Base-by-base conservation (phyloP, 148 eudicot species). In the Vaccinium corymbosum region DNA sequence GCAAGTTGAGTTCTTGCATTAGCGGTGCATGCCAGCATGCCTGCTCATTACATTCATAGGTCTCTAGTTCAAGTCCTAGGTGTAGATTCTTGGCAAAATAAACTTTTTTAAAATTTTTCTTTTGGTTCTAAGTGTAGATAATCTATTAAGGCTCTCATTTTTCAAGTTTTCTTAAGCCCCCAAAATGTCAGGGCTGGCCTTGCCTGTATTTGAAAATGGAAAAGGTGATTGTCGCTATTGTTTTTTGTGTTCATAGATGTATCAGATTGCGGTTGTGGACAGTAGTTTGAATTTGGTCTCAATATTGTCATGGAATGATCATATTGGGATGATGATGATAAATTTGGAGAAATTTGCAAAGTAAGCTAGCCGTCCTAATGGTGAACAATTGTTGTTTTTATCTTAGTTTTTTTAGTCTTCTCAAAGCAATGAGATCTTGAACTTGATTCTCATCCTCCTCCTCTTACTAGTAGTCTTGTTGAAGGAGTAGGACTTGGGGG, bases 381-480 rank as follows among this genome's bases (percentile, higher is more conserved):
- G 42, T 4, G 15, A 50, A 22, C 29, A 1, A 76, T 49, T 76
- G 7, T 17, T 75, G 48, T 75, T 46, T 12, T 48, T 22, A 20
- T 49, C n/a, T 76, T 49, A 17, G 20, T n/a, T 76, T 76, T 48
- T 50, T 57, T 11, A 1, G 50, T 16, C 57, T 76, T 29, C 32
- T 76, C 13, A 75, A 38, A 75, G 53, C 52, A 75, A 46, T 17
- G 78, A 74, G 50, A 17, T 75, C 78, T 46, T 38, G 77, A 73
- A n/a, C n/a, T n/a, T n/a, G n/a, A n/a, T n/a, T n/a, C n/a, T 73
- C 9, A 27, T 75, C 29, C 53, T 75, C 78, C 78, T 75, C 51
- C 22, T 42, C 14, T 8, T 46, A 14, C 8, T 59, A n/a, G 5
- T 42, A 19, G 49, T 73, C 52, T 46, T 75, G 52, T 46, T 75